Conservation (phyloP, 2,329 filamentous ascomycete species). For the Neodidymelliopsis sp. region DNA sequence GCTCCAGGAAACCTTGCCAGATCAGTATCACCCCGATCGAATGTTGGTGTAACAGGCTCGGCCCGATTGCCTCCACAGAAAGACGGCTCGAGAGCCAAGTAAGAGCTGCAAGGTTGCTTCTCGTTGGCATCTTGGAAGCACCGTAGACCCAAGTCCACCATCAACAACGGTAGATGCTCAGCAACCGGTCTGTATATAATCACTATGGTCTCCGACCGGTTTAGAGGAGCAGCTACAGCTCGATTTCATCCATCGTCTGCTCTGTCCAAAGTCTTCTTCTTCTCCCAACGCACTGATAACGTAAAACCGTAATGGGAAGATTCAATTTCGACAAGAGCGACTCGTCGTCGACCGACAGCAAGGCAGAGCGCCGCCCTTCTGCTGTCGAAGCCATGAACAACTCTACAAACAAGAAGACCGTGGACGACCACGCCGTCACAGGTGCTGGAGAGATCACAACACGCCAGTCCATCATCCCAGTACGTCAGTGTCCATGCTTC, state of each 20-base stretch:
- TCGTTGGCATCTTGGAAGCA: conserved; percentile 22
- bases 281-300: no score
- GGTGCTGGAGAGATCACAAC: conserved; percentile 54
- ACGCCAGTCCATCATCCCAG: conserved; percentile 65
- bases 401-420: conserved; percentile 22
- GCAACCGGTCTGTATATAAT: conserved; percentile 15
- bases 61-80: conserved; percentile 11
- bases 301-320: conserved; percentile 16
- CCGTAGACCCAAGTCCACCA: background rate
- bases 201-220: background rate
- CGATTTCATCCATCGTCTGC: no score
- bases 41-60: conserved; percentile 8
- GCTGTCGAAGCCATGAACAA: conserved; percentile 29
- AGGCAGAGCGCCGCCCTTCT: conserved; percentile 26
- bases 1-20: background rate
- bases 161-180: conserved; percentile 7
- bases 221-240: conserved; percentile 19
- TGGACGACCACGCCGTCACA: conserved; percentile 32
- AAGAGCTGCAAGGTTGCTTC: conserved; percentile 6
- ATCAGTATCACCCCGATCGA: background rate
- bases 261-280: no score
- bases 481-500: background rate
- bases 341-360: conserved; percentile 13
- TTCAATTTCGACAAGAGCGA: conserved; percentile 21
- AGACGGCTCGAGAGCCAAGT: conserved; percentile 17